Base-by-base conservation (phyloP, 176 grass and related monocot genomes). In the Raddia distichophylla region DNA sequence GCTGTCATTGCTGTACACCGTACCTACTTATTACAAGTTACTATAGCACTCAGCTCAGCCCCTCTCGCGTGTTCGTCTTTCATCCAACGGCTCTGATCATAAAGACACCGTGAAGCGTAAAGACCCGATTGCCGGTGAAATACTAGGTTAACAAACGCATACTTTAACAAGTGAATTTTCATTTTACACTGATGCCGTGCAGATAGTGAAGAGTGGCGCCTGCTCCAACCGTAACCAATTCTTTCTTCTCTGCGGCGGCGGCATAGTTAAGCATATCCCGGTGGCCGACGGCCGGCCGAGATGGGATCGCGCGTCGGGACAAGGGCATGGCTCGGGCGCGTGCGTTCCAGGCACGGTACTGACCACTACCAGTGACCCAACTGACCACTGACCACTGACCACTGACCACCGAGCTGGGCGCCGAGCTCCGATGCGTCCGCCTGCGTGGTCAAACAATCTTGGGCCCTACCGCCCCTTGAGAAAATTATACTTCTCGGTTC, bases 221-320 rank as follows among this genome's bases (percentile, higher is more conserved):
- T 8, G 12, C 46, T 71, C 67, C 58, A 79, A 79, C 66, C 66
- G 75, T 79, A 85, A 46, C 67, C 46, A 63, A 85, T 78, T 52
- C 7, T 8, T 51, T 42, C 4, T 14, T 3, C 18, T 52, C 4
- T n/a, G 7, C 10, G 7, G 44, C 40, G 0, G 4, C 53, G 1
- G 17, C 51, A 32, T 47, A 34, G 35, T 71, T 84, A 37, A 84
- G 40, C 63, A 51, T 60, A 84, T 84, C 82, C 17, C 48, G 33
- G 48, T 66, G 47, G 18, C 34, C 0, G 2, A 71, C 18, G 14
- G 34, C 5, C 10, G 5, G 16, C 42, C 3, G 51, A 40, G 22
- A 34, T 60, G 43, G 63, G 62, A 85, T 27, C 47, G 64, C 53
- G 22, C 73, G 53, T 60, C 42, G 55, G 60, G 64, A 77, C 54